These are phyloP conservation scores for Dioszegia aurantiaca DNA, from an alignment of 768 basidiomycete species.

Conservation along the genomic window DNA sequence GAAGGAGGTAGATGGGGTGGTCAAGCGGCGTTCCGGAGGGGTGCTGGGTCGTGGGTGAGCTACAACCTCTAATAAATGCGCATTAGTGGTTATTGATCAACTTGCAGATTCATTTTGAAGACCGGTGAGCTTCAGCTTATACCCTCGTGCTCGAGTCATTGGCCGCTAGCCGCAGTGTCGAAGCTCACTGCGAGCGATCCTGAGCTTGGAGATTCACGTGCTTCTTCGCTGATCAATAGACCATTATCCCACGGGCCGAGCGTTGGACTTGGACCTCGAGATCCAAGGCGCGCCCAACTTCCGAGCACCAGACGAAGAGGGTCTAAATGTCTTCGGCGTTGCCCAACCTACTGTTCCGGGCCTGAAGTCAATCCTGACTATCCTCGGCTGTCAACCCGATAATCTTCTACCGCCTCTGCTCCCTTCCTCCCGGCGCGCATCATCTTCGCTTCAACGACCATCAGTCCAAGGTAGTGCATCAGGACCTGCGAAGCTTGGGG, in stretches of 20 bases:
- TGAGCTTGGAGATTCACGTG: too few species aligned
- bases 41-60: conserved; percentile 50
- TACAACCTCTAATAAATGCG: background rate
- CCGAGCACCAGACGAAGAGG: conserved; percentile 70
- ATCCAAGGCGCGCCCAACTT: conserved; percentile 96
- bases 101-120: conserved; percentile 76
- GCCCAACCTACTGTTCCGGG: conserved; percentile 94
- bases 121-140: conserved; percentile 63
- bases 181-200: too few species aligned
- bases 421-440: conserved; percentile 4
- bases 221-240: conserved; percentile 26
- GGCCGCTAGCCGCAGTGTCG: too few species aligned
- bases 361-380: conserved; percentile 79
- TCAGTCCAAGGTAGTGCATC: background rate
- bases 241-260: conserved; percentile 58
- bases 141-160: too few species aligned
- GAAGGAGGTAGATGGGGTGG: conserved; percentile 47
- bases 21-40: conserved; percentile 47
- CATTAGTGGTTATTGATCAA: conserved; percentile 2
- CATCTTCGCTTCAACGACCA: conserved; percentile 2
- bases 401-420: conserved; percentile 11
- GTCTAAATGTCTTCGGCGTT: conserved; percentile 87
- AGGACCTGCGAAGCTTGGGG: conserved; percentile 4
- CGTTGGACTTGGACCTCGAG: conserved; percentile 83
- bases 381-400: conserved; percentile 57